Evolutionary conservation across 2,329 filamentous ascomycete species (phyloP).

Genomic region (Pseudocercospora cruenta): DNA sequence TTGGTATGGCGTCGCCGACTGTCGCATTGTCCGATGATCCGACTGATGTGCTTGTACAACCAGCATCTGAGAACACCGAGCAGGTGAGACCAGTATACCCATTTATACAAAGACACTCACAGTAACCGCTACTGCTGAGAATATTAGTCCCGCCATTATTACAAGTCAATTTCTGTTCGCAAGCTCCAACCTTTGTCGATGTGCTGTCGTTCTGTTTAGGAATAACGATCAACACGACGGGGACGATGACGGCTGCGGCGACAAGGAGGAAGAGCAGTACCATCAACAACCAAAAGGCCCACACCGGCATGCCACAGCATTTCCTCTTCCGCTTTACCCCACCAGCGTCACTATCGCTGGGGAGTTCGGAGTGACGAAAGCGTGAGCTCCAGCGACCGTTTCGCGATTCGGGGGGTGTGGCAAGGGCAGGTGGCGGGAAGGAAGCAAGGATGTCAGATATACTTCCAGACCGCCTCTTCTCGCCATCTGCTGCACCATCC

Average conservation of each 20-base stretch:
- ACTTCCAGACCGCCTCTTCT: conserved; percentile 53
- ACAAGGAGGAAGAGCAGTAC: conserved; percentile 72
- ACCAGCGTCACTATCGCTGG: conserved; percentile 36
- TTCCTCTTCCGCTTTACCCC: conserved; percentile 52
- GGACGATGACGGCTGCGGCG: conserved; percentile 80
- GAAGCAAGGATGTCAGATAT: conserved; percentile 67
- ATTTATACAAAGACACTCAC: conserved; percentile 86
- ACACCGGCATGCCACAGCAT: conserved; percentile 83
- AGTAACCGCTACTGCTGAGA: conserved; percentile 61
- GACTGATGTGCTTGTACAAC: conserved; percentile 59
- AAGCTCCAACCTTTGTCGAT: conserved; percentile 51
- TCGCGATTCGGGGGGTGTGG: conserved; percentile 34
- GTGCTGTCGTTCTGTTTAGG: conserved; percentile 50
- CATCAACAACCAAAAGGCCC: conserved; percentile 70
- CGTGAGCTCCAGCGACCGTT: conserved; percentile 17
- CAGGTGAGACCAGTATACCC: conserved; percentile 75
- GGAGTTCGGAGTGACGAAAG: conserved; percentile 30
- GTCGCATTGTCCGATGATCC: conserved; percentile 68
- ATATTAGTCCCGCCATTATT: conserved; percentile 80
- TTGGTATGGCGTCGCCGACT: conserved; percentile 76
- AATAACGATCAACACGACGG: conserved; percentile 65
- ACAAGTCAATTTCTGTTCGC: conserved; percentile 67
- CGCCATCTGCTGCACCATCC: conserved; percentile 36
- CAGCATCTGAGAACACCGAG: conserved; percentile 52
- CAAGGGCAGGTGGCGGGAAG: conserved; percentile 61